Evolutionary conservation across 257 asterid genomes (phyloP).

Genomic region (Capsicum rhomboideum): DNA sequence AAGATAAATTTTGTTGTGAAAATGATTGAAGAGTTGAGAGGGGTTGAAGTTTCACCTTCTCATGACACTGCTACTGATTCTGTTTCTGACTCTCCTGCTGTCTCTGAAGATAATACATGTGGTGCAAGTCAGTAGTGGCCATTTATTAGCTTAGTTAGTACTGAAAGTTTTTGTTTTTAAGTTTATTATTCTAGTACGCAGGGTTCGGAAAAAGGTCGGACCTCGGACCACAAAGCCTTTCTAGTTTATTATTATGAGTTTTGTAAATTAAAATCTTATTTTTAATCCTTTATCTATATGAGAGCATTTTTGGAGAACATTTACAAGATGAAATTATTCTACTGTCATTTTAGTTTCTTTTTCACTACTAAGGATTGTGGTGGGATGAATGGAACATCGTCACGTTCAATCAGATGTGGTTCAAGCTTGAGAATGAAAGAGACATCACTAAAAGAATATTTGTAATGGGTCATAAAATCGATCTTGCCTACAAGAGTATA

Average conservation of each 20-base stretch:
- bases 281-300: background rate
- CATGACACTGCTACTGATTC: conserved; percentile 42
- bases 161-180: background rate
- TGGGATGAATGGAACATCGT: background rate
- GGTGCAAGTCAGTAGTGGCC: conserved; percentile 49
- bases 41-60: conserved; percentile 61
- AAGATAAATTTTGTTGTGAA: conserved; percentile 58
- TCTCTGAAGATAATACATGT: conserved; percentile 41
- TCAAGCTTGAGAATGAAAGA: too few species aligned
- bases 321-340: background rate
- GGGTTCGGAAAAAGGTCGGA: too few species aligned
- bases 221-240: background rate
- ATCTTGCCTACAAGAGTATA: too few species aligned
- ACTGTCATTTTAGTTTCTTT: background rate
- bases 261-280: conserved; percentile 21
- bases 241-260: background rate
- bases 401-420: too few species aligned
- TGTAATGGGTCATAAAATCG: too few species aligned
- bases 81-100: conserved; percentile 71
- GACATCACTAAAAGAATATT: too few species aligned
- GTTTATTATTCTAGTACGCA: background rate
- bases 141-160: background rate
- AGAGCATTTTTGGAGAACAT: background rate
- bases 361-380: background rate
- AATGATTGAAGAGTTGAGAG: conserved; percentile 78